Conservation (phyloP, 1,284 basidiomycete genomes). For the Pterulicium gracile region DNA sequence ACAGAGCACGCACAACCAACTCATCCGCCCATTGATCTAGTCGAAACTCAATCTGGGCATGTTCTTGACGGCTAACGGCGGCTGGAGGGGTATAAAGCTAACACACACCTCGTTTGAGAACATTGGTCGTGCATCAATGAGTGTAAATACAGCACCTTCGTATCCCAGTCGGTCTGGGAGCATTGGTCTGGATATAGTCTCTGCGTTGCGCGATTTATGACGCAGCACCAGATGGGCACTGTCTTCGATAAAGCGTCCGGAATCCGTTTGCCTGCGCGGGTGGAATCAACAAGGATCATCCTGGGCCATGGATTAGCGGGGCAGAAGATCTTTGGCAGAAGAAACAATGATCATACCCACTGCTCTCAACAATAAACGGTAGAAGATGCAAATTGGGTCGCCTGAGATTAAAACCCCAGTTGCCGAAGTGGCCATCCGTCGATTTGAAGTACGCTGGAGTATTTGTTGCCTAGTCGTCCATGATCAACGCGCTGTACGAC, state of each 20-base stretch:
- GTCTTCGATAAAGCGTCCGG: slow-evolving; percentile 95
- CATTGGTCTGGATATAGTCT: slow-evolving; percentile 18
- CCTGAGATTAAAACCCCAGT: slow-evolving; percentile 83
- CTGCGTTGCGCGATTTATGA: slow-evolving; percentile 69
- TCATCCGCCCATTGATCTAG: slow-evolving; percentile 58
- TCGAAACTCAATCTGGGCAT: slow-evolving; percentile 54
- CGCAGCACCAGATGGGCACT: slow-evolving; percentile 91
- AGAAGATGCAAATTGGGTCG: slow-evolving; percentile 82
- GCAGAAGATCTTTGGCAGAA: not conserved
- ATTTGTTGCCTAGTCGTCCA: slow-evolving; percentile 20
- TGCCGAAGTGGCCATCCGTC: slow-evolving; percentile 85
- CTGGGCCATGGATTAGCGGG: slow-evolving; percentile 25
- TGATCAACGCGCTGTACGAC: not conserved
- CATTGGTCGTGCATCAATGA: not conserved
- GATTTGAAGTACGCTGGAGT: slow-evolving; percentile 89
- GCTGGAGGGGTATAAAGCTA: slow-evolving; percentile 55
- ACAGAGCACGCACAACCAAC: slow-evolving; percentile 36
- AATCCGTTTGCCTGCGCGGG: slow-evolving; percentile 85
- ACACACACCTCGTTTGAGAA: not conserved
- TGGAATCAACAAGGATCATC: slow-evolving; percentile 86
- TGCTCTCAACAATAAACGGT: slow-evolving; percentile 36
- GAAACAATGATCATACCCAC: slow-evolving; percentile 38
- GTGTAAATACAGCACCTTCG: not conserved
- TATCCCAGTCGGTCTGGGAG: slow-evolving; percentile 34
- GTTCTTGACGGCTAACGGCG: slow-evolving; percentile 60